Base-by-base conservation (phyloP, 768 basidiomycete species). In the Brasilioporus rufonigricans region DNA sequence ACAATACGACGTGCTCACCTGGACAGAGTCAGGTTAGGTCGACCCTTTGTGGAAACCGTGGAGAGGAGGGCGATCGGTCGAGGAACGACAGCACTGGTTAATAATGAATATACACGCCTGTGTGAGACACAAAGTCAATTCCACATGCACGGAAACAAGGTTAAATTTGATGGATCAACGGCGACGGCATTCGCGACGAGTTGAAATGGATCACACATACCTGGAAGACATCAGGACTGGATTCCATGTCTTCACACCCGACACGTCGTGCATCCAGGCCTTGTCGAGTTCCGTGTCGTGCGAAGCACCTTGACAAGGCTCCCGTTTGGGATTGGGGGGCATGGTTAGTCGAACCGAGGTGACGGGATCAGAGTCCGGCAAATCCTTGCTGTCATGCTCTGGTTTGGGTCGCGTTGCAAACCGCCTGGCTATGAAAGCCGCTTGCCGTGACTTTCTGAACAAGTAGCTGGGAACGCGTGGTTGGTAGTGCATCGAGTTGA, bases 51-150 rank as follows among this genome's bases (percentile, higher is more conserved):
- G n/a, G 80, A 80, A 38, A 84, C 54, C 9, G 85, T 78, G 13
- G 85, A 86, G 35, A 88, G 79, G 56, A 89, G 79, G 2, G 83
- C 87, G 48, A 47, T 41, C 13, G 87, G 87, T 36, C 89, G 78
- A 19, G 86, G 88, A 13, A 82, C 67, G 52, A 87, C 77, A 10
- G 79, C 80, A 48, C 80, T 82, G 11, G 79, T 83, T 61, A 87
- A 61, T 52, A 87, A 62, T 26, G 71, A 73, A 66, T 86, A 84
- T 50, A 73, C 61, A 52, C 66, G 61, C 43, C 73, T 72, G 55
- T 33, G 39, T 35, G 41, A 50, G 53, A 59, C 36, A 29, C 24
- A 57, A 48, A 68, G 69, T 69, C 54, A 62, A 64, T 62, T 23
- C 56, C 48, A 53, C 61, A 57, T 61, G 52, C 45, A 27, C 35